phyloP scores from a whole-genome alignment of 1,284 basidiomycete species.

The Bjerkandera adusta region DNA sequence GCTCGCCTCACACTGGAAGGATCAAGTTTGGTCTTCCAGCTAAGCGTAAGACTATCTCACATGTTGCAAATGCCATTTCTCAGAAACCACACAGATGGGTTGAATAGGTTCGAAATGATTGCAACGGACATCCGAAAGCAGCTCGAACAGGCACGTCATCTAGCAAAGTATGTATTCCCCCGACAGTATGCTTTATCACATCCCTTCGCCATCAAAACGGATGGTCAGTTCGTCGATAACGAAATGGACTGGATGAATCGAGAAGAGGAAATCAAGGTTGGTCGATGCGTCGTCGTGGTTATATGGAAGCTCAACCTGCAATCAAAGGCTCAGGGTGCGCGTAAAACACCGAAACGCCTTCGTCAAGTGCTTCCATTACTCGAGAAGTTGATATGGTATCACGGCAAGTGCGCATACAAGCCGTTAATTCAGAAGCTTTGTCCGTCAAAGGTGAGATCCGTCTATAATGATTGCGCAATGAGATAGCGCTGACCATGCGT shows the following conservation, averaged over 20 bases:
- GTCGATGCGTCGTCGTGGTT: constrained; percentile 7
- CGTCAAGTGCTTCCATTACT: constrained; percentile 52
- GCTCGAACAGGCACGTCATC: constrained; percentile 52
- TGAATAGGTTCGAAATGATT: constrained; percentile 47
- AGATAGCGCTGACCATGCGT: too few relatives aligned
- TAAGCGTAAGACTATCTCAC: constrained; percentile 45
- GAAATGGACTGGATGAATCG: too few relatives aligned
- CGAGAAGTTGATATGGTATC: constrained; percentile 64
- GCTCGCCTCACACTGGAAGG: constrained; percentile 40
- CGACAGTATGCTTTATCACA: constrained; percentile 69
- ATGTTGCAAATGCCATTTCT: constrained; percentile 1
- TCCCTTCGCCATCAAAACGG: constrained; percentile 40
- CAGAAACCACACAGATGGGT: constrained; percentile 47
- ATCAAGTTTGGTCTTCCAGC: constrained; percentile 67
- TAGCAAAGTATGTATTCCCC: constrained; percentile 84
- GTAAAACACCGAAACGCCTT: constrained; percentile 75
- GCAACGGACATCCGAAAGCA: constrained; percentile 44
- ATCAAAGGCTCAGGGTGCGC: constrained; percentile 41
- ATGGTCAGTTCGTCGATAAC: constrained; percentile 44
- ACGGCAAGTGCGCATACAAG: constrained; percentile 70
- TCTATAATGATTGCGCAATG: too few relatives aligned
- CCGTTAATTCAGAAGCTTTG: constrained; percentile 65
- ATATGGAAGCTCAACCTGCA: constrained; percentile 3
- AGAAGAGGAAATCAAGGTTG: constrained; percentile 72
- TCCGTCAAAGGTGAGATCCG: constrained; percentile 62